Base-by-base conservation (phyloP, 2,329 filamentous ascomycete genomes). In the Tolypocladium nubicola region DNA sequence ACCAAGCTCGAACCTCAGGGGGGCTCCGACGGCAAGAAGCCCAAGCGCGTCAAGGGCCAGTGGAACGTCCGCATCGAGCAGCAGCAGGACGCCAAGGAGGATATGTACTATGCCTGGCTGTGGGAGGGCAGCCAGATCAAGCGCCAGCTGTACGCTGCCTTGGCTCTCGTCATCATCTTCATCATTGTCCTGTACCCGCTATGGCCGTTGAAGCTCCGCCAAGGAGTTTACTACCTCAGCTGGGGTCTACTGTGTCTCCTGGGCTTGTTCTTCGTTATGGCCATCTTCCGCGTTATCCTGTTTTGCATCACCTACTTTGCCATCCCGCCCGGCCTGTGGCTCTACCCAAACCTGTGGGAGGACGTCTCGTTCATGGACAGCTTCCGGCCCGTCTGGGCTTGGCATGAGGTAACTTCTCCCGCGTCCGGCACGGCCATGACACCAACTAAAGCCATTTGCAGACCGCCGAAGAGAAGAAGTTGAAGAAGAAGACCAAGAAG, bases 311-410 rank as follows among this genome's bases (percentile, higher is more conserved):
- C 94, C 26, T 91, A 96, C 74, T 96, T 97, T 68, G 79, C 81
- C 19, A 79, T 84, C 1, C 78, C 92, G 4, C 94, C 94, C 3
- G 94, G 94, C 66, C 79, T 99, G n/a, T 99, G 94, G 94, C 80
- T 99, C 50, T 99, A 93, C 75, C 94, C 94, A 53, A 99, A 99
- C 70, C 77, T 99, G 23, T 99, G 97, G 78, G 94, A 99, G 72
- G 94, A 99, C 70, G 94, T 99, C 35, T 96, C 93, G 9, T 97
- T 99, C 76, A 88, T 99, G 73, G 94, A 99, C 71, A 95, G 89
- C 67, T 99, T 99, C 81, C 87, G 87, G 68, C 94, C 94, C 23
- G 75, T 96, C 7, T 99, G 94, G 93, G 94, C 90, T 59, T 99
- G 94, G 94, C 94, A 99, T 72, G 92, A 96, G 83, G 90, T 95